Percentiles rank a stretch among this genome's conserved stretches.
phyloP scores from a whole-genome alignment of 768 basidiomycete species.

The Tylopilus felleus region DNA sequence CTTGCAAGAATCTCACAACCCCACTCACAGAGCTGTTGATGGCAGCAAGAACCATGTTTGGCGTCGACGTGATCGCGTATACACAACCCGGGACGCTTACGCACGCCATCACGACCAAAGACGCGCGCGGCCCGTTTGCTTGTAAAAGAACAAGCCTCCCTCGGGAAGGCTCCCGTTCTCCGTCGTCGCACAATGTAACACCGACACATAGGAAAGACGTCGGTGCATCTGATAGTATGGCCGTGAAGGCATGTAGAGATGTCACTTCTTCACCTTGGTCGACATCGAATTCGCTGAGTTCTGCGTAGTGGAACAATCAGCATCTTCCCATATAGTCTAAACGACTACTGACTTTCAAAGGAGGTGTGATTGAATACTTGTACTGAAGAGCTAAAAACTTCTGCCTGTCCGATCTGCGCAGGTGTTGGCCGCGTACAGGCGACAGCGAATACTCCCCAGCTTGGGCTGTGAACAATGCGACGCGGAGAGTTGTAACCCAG shows the following conservation, averaged over 20 bases:
- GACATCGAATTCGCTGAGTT: conserved; percentile 30
- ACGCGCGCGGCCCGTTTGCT: conserved; percentile 23
- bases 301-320: conserved; percentile 13
- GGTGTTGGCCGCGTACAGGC: conserved; percentile 57
- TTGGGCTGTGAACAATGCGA: conserved; percentile 57
- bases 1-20: neutral
- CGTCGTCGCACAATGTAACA: conserved; percentile 38
- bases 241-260: conserved; percentile 39
- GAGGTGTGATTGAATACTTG: conserved; percentile 62
- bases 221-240: conserved; percentile 26
- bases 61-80: conserved; percentile 53
- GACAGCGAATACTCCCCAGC: conserved; percentile 59
- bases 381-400: conserved; percentile 51
- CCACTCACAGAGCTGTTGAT: conserved; percentile 71
- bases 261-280: conserved; percentile 61
- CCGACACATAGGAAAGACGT: conserved; percentile 51
- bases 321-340: neutral
- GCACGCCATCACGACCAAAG: conserved; percentile 38
- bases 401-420: conserved; percentile 48
- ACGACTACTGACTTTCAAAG: conserved; percentile 53
- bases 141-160: conserved; percentile 63
- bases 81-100: conserved; percentile 60
- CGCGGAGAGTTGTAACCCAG: conserved; percentile 72
- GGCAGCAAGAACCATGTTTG: conserved; percentile 58
- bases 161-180: conserved; percentile 47